Conservation (phyloP, 108 stramenopile genomes). For the Chaetoceros muelleri region DNA sequence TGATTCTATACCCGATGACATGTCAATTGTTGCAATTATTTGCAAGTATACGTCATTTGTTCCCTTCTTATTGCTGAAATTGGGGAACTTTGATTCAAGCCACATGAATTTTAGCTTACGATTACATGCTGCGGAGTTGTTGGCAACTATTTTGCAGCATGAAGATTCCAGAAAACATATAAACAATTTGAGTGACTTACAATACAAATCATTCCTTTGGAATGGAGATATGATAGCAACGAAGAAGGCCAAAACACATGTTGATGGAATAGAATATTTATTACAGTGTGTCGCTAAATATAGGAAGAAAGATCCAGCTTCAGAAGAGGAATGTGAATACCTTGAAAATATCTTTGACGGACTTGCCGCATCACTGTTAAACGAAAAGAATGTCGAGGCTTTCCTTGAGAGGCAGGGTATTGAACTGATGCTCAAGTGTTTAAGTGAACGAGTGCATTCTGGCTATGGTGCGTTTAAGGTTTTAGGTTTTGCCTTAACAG, state of each 20-base stretch:
- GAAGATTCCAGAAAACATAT: constrained; percentile 25
- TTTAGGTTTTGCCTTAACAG: constrained; percentile 49
- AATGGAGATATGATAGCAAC: constrained; percentile 15
- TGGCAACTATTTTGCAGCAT: constrained; percentile 48
- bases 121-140: constrained; percentile 30
- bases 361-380: constrained; percentile 42
- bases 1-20: constrained; percentile 4
- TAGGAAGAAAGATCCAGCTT: constrained; percentile 50
- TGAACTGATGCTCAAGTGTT: constrained; percentile 60
- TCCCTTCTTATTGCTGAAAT: constrained; percentile 41
- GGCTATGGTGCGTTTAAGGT: constrained; percentile 50
- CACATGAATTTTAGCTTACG: background rate
- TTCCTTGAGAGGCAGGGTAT: constrained; percentile 64
- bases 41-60: constrained; percentile 39
- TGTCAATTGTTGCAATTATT: constrained; percentile 36
- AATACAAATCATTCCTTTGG: constrained; percentile 14
- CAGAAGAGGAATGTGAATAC: constrained; percentile 55
- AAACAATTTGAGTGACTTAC: constrained; percentile 8
- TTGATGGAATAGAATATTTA: constrained; percentile 62
- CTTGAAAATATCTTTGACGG: constrained; percentile 54
- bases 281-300: constrained; percentile 42
- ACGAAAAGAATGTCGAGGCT: constrained; percentile 30
- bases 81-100: background rate
- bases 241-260: background rate
- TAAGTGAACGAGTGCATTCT: constrained; percentile 60